Evolutionary conservation across 2,329 filamentous ascomycete genomes (phyloP).

Genomic region (Stromatinia cepivora): DNA sequence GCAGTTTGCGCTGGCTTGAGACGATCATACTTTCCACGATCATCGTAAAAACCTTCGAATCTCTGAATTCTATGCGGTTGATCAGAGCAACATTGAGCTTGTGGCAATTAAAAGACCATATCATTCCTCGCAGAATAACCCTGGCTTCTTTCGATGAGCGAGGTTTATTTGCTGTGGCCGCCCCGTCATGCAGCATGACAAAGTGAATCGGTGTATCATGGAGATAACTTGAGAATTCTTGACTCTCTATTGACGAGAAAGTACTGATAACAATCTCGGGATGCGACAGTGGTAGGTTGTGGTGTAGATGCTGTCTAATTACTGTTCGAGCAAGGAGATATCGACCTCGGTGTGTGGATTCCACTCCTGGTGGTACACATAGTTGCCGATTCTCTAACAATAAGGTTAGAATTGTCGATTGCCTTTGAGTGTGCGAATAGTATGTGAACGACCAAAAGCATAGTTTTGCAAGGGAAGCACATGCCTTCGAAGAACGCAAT

Average conservation of each 20-base stretch:
- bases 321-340: constrained; percentile 63
- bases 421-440: neutral
- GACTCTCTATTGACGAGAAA: constrained; percentile 48
- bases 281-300: constrained; percentile 32
- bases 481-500: constrained; percentile 61
- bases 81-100: constrained; percentile 64
- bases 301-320: constrained; percentile 60
- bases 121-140: constrained; percentile 46
- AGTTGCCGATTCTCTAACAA: constrained; percentile 49
- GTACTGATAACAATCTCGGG: constrained; percentile 44
- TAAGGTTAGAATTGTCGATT: constrained; percentile 22
- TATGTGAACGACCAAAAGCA: neutral
- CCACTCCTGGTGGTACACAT: constrained; percentile 52
- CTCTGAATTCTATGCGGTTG: constrained; percentile 61
- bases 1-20: constrained; percentile 29
- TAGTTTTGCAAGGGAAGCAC: constrained; percentile 2
- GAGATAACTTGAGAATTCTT: constrained; percentile 58
- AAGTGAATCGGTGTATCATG: constrained; percentile 59
- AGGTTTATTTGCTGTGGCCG: constrained; percentile 25
- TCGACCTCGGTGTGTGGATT: constrained; percentile 39
- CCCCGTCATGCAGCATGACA: constrained; percentile 67
- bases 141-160: constrained; percentile 29
- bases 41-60: constrained; percentile 52
- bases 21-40: constrained; percentile 45
- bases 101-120: constrained; percentile 54